Evolutionary conservation across 2,329 filamentous ascomycete species (phyloP), one percentile per base, ranked within the genome.

Genomic region (Aspergillus quadricinctus): DNA sequence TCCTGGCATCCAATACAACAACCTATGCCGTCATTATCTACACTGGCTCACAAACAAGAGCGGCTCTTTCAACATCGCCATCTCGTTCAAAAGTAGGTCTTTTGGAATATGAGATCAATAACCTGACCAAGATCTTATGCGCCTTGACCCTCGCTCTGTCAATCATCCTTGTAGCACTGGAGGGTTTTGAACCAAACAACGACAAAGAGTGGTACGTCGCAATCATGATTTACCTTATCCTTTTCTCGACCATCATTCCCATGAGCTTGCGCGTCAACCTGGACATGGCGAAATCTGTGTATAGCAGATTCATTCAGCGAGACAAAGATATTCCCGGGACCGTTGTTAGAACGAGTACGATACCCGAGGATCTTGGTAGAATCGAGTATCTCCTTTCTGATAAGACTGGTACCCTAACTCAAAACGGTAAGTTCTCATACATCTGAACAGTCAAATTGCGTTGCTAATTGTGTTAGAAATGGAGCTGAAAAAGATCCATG

Each of bases 201-300:
- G 72, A 78, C 57, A 79, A 80, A 62, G 64, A 72, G 56, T 99
- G 94, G 94, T 99, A 97, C 72, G 86, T 97, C 63, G 93, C 95
- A 62, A 96, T 97, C 66, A 94, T 96, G 86, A 88, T 93, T n/a
- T 99, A 97, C 71, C 78, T 99, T 61, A 95, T 99, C 58, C 80
- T 99, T 1, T 99, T 99, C 78, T 97, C 93, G n/a, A 97, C 93
- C 0, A 99, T 99, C 67, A 95, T 99, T 27, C 94, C 94, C 1
- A 97, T 99, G 73, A 96, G 92, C 75, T 80, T 99, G 64, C 88
- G 94, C 51, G 94, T 99, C 64, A 99, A 99, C 70, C 80, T 99
- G 19, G 94, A 99, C 69, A 88, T 99, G 84, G 95, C 93, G 41
- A 99, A 99, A 75, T 93, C 90, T 54, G 91, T 94, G 2, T 99